Percentiles rank a stretch among this genome's conserved stretches.
Evolutionary conservation across 2,329 filamentous ascomycete genomes (phyloP).

Genomic region (Parascedosporium putredinis): DNA sequence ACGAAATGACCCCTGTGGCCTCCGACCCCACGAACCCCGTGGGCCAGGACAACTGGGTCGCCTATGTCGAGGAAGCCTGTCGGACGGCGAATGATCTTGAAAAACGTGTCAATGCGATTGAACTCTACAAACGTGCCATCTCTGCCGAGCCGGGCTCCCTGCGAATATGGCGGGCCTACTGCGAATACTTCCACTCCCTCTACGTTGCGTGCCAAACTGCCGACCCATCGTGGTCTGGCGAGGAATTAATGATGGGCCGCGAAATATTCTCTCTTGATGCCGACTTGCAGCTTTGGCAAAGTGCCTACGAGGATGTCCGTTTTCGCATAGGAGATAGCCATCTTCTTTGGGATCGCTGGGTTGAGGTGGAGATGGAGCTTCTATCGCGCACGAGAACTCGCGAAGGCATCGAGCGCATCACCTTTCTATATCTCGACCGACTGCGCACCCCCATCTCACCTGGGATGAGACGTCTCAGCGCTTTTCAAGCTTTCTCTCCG

Average conservation of each 20-base stretch:
- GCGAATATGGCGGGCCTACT: slow-evolving; percentile 67
- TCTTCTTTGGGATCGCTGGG: slow-evolving; percentile 68
- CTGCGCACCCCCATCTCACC: slow-evolving; percentile 60
- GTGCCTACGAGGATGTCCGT: slow-evolving; percentile 60
- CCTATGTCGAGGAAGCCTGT: slow-evolving; percentile 64
- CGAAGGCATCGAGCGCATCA: slow-evolving; percentile 53
- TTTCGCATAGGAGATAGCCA: slow-evolving; percentile 70
- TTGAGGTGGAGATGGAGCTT: slow-evolving; percentile 60
- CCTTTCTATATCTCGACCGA: slow-evolving; percentile 59
- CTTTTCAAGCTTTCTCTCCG: slow-evolving; percentile 65
- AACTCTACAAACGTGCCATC: slow-evolving; percentile 61
- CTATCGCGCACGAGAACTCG: slow-evolving; percentile 45
- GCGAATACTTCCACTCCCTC: slow-evolving; percentile 66
- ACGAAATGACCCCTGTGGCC: not conserved
- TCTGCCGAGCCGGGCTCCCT: slow-evolving; percentile 63
- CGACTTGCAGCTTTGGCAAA: slow-evolving; percentile 59
- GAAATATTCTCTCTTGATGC: slow-evolving; percentile 62
- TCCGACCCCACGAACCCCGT: slow-evolving; percentile 35
- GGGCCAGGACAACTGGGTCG: slow-evolving; percentile 68
- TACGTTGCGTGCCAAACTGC: slow-evolving; percentile 28
- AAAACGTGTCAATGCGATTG: slow-evolving; percentile 57
- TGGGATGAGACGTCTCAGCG: slow-evolving; percentile 67
- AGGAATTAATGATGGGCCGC: slow-evolving; percentile 58
- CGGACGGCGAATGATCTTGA: slow-evolving; percentile 51
- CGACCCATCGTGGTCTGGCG: slow-evolving; percentile 40